These are phyloP conservation scores for Capsaspora owczarzaki DNA, from an alignment of 78 protist genomes.

Conservation along the genomic window DNA sequence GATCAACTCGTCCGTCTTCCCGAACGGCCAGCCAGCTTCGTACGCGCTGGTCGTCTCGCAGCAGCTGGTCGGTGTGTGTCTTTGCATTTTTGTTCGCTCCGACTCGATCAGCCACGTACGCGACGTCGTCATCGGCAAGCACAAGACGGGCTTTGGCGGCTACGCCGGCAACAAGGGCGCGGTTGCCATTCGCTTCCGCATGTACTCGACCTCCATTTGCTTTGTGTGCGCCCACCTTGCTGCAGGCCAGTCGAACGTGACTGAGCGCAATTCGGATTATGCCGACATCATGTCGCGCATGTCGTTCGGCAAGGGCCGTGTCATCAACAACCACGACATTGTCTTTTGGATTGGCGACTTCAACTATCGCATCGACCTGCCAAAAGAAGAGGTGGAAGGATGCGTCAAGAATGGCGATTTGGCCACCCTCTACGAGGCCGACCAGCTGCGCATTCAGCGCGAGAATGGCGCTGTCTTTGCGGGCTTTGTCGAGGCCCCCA, in stretches of 20 bases:
- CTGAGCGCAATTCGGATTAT: slow-evolving; percentile 70
- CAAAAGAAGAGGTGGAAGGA: slow-evolving; percentile 7
- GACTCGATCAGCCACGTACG: background rate
- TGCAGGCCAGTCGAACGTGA: slow-evolving; percentile 76
- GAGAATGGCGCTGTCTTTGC: slow-evolving; percentile 54
- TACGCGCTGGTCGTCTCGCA: background rate
- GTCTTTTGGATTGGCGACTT: slow-evolving; percentile 86
- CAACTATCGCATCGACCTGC: slow-evolving; percentile 71
- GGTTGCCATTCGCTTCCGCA: slow-evolving; percentile 14
- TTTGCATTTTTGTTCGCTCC: slow-evolving; percentile 15
- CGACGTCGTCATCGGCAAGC: slow-evolving; percentile 4
- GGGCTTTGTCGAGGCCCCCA: slow-evolving; percentile 67
- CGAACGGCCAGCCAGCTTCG: background rate
- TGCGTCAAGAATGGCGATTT: background rate
- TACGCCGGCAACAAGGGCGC: slow-evolving; percentile 49
- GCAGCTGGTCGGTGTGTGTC: slow-evolving; percentile 38
- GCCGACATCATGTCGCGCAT: slow-evolving; percentile 41
- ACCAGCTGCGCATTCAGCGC: slow-evolving; percentile 49
- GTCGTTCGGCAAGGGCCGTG: slow-evolving; percentile 12
- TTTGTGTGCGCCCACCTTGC: slow-evolving; percentile 76
- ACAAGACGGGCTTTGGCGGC: slow-evolving; percentile 28
- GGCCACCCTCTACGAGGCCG: slow-evolving; percentile 2
- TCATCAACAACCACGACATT: slow-evolving; percentile 44
- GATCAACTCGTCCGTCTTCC: background rate
- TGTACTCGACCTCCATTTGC: slow-evolving; percentile 9